Percentiles rank a stretch among this genome's conserved stretches.
Evolutionary conservation across 352 stramenopile species (phyloP).

Genomic region (Phytophthora brassicae): DNA sequence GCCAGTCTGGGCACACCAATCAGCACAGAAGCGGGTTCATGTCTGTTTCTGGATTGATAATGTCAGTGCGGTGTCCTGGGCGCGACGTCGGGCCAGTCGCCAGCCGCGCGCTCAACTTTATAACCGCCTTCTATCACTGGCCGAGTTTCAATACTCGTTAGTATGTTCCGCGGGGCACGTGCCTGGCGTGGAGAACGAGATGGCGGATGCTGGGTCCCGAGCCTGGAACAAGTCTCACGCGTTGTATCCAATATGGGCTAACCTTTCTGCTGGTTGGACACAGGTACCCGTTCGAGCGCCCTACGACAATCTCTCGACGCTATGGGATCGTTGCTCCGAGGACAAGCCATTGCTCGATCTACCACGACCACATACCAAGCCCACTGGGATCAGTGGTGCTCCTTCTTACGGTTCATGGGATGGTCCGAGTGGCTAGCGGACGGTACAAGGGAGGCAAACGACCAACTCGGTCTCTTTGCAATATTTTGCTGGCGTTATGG

Average conservation of each 20-base stretch:
- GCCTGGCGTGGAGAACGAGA: slow-evolving; percentile 4
- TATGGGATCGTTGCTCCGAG: slow-evolving; percentile 9
- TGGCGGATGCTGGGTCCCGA: too few species aligned
- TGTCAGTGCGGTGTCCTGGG: slow-evolving; percentile 5
- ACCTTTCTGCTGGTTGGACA: slow-evolving; percentile 4
- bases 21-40: background rate
- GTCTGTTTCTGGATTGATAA: slow-evolving; percentile 17
- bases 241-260: background rate
- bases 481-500: slow-evolving; percentile 6
- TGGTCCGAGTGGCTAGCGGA: background rate
- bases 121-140: slow-evolving; percentile 12
- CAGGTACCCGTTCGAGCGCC: background rate
- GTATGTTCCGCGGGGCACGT: slow-evolving; percentile 15
- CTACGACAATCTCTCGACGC: slow-evolving; percentile 20
- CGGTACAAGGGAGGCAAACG: background rate
- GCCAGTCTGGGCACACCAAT: background rate
- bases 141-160: slow-evolving; percentile 5
- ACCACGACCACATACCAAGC: slow-evolving; percentile 5
- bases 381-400: slow-evolving; percentile 8
- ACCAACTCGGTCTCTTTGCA: background rate
- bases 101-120: slow-evolving; percentile 9
- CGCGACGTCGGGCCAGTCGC: background rate
- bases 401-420: background rate
- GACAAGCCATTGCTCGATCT: slow-evolving; percentile 8
- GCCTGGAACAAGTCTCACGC: too few species aligned